Evolutionary conservation across 441 rosid genomes (phyloP).

Genomic region (Aleurites moluccanus): DNA sequence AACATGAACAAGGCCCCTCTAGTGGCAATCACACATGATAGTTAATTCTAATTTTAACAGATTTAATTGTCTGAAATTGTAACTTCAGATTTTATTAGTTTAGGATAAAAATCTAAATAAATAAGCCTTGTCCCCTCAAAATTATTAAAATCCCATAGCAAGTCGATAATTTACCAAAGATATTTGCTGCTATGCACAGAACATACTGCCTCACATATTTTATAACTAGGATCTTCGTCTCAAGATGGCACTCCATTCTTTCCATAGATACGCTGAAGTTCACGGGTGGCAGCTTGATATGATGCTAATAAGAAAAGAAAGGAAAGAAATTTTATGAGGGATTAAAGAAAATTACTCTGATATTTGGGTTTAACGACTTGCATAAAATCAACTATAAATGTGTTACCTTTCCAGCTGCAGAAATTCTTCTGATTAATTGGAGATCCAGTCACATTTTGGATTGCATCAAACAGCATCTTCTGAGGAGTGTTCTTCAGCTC

Average conservation of each 20-base stretch:
- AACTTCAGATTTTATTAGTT: background rate
- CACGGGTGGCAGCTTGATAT: constrained; percentile 66
- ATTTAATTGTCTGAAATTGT: too few relatives aligned
- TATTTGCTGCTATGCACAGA: constrained; percentile 30
- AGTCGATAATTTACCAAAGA: constrained; percentile 23
- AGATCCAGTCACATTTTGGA: constrained; percentile 61
- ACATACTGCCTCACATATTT: constrained; percentile 25
- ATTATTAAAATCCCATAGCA: constrained; percentile 25
- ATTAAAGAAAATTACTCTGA: background rate
- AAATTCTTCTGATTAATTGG: constrained; percentile 65
- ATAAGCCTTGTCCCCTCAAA: constrained; percentile 27
- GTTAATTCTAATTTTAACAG: background rate
- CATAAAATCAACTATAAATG: background rate
- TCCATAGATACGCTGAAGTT: constrained; percentile 78
- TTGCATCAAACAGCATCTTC: constrained; percentile 53
- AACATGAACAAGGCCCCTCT: background rate
- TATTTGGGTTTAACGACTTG: background rate
- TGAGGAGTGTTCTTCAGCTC: constrained; percentile 69
- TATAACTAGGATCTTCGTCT: constrained; percentile 30
- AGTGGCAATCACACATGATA: background rate
- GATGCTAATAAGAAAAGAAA: constrained; percentile 40
- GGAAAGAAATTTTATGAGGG: constrained; percentile 9
- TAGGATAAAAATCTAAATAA: background rate
- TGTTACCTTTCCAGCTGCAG: constrained; percentile 62
- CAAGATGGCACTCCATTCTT: constrained; percentile 49